A percentile compares a stretch with the other conserved stretches of the same genome.
These are phyloP conservation scores for Rhodotorula taiwanensis DNA, from an alignment of 768 basidiomycete genomes.

Conservation along the genomic window DNA sequence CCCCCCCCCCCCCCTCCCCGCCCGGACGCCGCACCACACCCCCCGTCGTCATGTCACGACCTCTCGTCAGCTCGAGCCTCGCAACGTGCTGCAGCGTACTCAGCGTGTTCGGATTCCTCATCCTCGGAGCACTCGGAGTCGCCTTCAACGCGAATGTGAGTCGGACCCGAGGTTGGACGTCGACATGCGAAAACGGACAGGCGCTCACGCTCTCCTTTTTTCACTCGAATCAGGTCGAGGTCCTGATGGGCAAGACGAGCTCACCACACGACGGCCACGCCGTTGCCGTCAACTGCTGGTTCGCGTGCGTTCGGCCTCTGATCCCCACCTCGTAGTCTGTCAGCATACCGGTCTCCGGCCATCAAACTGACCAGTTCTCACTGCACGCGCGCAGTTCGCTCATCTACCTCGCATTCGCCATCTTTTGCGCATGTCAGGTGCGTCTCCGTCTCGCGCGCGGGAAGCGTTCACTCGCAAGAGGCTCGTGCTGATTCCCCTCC, in stretches of 20 bases:
- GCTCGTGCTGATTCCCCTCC: not conserved
- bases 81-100: slow-evolving; percentile 34
- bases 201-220: not conserved
- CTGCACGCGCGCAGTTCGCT: slow-evolving; percentile 4
- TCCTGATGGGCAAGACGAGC: slow-evolving; percentile 26
- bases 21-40: not conserved
- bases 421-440: slow-evolving; percentile 34
- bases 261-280: slow-evolving; percentile 17
- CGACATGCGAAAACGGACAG: not conserved
- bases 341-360: too few relatives aligned
- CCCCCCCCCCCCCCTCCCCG: not conserved
- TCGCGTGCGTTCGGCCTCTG: slow-evolving; percentile 12
- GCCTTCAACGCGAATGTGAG: slow-evolving; percentile 26
- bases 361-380: not conserved
- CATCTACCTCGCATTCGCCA: slow-evolving; percentile 29
- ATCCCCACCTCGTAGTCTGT: not conserved
- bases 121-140: slow-evolving; percentile 17
- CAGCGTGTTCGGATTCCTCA: slow-evolving; percentile 23
- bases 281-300: slow-evolving; percentile 34
- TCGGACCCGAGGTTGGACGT: not conserved
- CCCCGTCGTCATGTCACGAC: slow-evolving; percentile 2
- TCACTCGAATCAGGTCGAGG: slow-evolving; percentile 30
- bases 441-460: too few relatives aligned
- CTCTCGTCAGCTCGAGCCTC: not conserved
- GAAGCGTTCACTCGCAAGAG: too few relatives aligned